Evolutionary conservation across 1,139 yeast genomes (phyloP), one percentile per base, ranked within the genome.

Genomic region (Taiozyma sp.): DNA sequence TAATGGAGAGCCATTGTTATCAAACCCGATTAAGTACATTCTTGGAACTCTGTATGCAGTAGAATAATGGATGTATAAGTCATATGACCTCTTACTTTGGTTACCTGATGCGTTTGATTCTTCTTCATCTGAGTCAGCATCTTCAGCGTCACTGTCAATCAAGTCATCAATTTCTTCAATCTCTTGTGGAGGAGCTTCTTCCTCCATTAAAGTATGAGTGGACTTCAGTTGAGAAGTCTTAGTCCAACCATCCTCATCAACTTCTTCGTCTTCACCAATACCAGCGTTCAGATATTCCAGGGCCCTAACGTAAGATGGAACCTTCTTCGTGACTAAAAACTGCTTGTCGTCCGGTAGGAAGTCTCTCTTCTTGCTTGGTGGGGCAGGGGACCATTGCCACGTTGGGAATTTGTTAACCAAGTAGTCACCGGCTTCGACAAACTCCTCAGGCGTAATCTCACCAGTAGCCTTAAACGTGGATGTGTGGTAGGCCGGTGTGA

Each of bases 41-140:
- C 95, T 91, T 39, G 99, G 99, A 8, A 95, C 99, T 44, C 98
- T 77, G 67, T 93, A 93, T 2, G 97, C 88, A 0, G 99, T 92
- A 23, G 97, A 90, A 67, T 93, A 93, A 9, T 96, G 82, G 62
- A 93, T 91, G 71, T 86, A 93, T 51, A 93, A 72, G 68, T 93
- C 97, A 67, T 92, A 93, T 57, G 83, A 82, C 56, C 99, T 76
- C 62, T 80, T 78, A 38, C 65, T 72, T 14, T 69, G 71, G n/a
- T 68, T 69, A 29, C 63, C 65, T 39, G 68, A 72, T 49, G 76
- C 76, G 27, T 74, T 67, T 14, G 27, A 24, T 24, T 73, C 77
- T 44, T 72, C 77, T 40, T 71, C 74, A 48, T 73, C 79, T 44
- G 71, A 76, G 56, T 58, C 61, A 50, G 55, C 53, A 38, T 57